These are phyloP conservation scores for Phialocephala subalpina DNA, from an alignment of 2,329 filamentous ascomycete species.

Conservation along the genomic window DNA sequence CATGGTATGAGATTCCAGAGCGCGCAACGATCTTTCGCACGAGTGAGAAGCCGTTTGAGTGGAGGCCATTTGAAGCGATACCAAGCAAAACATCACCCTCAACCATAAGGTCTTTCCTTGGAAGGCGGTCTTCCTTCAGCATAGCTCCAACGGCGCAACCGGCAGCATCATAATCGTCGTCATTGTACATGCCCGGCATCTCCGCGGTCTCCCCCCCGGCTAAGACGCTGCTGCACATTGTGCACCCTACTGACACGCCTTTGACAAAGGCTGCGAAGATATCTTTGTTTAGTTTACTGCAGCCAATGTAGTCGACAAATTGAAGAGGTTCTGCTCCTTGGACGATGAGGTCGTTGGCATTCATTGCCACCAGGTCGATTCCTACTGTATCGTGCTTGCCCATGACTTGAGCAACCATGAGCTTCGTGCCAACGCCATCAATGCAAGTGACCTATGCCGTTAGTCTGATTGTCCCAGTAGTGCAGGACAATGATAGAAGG, in stretches of 20 bases:
- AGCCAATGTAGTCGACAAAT: slow-evolving; percentile 98
- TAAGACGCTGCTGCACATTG: slow-evolving; percentile 83
- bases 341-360: slow-evolving; percentile 96
- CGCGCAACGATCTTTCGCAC: slow-evolving; percentile 86
- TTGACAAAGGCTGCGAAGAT: slow-evolving; percentile 87
- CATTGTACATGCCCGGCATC: slow-evolving; percentile 91
- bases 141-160: slow-evolving; percentile 91
- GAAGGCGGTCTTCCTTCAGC: slow-evolving; percentile 72
- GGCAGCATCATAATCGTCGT: slow-evolving; percentile 90
- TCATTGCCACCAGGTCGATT: slow-evolving; percentile 96
- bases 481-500: neutral
- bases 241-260: slow-evolving; percentile 88
- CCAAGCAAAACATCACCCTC: slow-evolving; percentile 87
- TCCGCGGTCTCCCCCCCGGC: slow-evolving; percentile 98
- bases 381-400: slow-evolving; percentile 93
- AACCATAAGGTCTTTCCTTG: slow-evolving; percentile 77
- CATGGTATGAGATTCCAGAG: slow-evolving; percentile 74
- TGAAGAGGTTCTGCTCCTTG: slow-evolving; percentile 94
- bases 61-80: slow-evolving; percentile 83
- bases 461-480: neutral
- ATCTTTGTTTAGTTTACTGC: slow-evolving; percentile 82
- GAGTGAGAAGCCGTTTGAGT: slow-evolving; percentile 98
- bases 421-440: slow-evolving; percentile 95
- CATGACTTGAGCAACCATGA: slow-evolving; percentile 92
- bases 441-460: slow-evolving; percentile 74